These are phyloP conservation scores for Scortechinia acanthostroma DNA, from an alignment of 2,329 filamentous ascomycete species.

Conservation along the genomic window DNA sequence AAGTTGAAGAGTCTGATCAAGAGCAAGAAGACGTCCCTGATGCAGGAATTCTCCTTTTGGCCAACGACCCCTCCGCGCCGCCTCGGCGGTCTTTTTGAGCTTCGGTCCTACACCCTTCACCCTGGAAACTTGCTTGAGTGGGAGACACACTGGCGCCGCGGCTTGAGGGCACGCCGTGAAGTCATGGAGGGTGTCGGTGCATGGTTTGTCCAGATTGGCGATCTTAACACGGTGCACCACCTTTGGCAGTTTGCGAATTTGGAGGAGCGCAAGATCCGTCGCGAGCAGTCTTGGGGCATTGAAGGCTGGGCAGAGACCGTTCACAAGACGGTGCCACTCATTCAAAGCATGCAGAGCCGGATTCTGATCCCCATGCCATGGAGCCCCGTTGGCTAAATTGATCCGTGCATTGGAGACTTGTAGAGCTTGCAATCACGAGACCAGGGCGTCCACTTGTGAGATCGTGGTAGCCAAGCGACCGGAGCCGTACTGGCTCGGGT, in stretches of 20 bases:
- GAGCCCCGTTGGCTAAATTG: conserved; percentile 52
- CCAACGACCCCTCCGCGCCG: conserved; percentile 84
- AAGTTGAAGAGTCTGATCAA: conserved; percentile 81
- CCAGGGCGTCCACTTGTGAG: too few species aligned
- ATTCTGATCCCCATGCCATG: conserved; percentile 92
- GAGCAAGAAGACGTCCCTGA: conserved; percentile 79
- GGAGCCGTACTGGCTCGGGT: too few species aligned
- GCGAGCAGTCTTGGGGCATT: conserved; percentile 91
- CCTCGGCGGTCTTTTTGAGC: conserved; percentile 87
- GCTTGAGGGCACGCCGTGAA: conserved; percentile 81
- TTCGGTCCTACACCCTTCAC: conserved; percentile 92
- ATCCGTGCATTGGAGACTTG: not conserved
- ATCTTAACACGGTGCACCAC: conserved; percentile 94
- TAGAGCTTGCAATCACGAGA: not conserved
- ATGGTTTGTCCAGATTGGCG: conserved; percentile 98
- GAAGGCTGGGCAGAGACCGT: conserved; percentile 96
- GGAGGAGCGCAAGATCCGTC: conserved; percentile 80
- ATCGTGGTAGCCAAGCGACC: too few species aligned
- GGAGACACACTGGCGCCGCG: conserved; percentile 96
- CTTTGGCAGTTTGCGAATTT: conserved; percentile 97
- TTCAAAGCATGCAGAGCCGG: conserved; percentile 91
- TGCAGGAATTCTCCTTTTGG: conserved; percentile 99
- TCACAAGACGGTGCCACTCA: conserved; percentile 95
- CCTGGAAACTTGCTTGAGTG: conserved; percentile 94
- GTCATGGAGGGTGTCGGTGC: conserved; percentile 98